Evolutionary conservation across 1,284 basidiomycete species (phyloP), one percentile per base, ranked within the genome.

Genomic region (Inonotus obliquus): DNA sequence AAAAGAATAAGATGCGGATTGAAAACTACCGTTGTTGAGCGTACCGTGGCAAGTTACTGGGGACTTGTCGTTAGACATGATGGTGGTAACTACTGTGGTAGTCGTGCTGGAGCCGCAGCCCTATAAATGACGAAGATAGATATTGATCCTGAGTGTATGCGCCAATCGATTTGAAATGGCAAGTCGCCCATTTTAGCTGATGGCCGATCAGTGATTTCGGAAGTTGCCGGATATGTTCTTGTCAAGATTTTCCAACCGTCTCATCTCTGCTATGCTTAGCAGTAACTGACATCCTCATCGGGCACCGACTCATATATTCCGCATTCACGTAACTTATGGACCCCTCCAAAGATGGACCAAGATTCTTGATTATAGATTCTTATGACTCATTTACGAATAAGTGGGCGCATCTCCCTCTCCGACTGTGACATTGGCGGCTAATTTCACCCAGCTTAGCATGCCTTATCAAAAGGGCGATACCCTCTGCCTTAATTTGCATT

Each of bases 301-400:
- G n/a, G n/a, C n/a, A n/a, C n/a, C n/a, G n/a, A n/a, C n/a, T n/a
- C n/a, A n/a, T n/a, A 2, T 35, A 41, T 44, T 29, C 21, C 5
- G 17, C 39, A 39, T 48, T 48, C 23, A 13, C 37, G 17, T 49
- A 49, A 61, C 27, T 32, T 44, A 61, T 61, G 60, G 60, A 39
- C 21, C 27, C 45, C 5, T 51, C 25, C 41, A 35, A 56, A 13
- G 54, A 47, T 52, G 17, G n/a, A 53, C 76, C 77, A 44, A 75
- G 77, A 59, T 75, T 92, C 44, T 77, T 93, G 37, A 76, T 94
- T 51, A 79, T 94, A 44, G 91, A 93, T 71, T 91, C 89, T 3
- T 91, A 92, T 67, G 92, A 94, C 72, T 92, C 91, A 0, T 94
- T 93, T 74, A 90, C 91, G 7, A 82, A 84, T 81, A 94, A 93